These are phyloP conservation scores for Solanum bulbocastanum DNA, from an alignment of 257 asterid species.

Conservation along the genomic window DNA sequence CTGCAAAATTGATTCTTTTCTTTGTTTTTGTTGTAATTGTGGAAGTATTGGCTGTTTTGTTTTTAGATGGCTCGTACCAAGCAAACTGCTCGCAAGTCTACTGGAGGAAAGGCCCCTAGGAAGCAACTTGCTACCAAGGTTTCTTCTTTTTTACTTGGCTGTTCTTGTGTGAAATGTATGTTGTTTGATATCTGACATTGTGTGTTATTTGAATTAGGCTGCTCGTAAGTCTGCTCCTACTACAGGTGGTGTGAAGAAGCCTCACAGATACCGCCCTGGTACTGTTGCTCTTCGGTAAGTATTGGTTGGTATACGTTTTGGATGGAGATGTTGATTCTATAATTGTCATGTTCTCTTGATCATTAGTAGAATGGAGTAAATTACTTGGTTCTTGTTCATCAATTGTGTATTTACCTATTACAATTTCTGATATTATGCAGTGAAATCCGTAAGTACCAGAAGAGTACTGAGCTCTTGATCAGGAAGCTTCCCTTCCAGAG, in stretches of 20 bases:
- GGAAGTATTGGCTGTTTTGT: neutral
- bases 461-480: slow-evolving; percentile 72
- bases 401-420: neutral
- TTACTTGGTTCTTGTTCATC: too few species aligned
- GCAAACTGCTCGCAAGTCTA: slow-evolving; percentile 74
- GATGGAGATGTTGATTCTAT: neutral
- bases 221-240: slow-evolving; percentile 86
- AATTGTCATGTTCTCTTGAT: neutral
- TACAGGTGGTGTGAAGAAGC: slow-evolving; percentile 74
- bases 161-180: neutral
- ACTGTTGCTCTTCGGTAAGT: slow-evolving; percentile 68
- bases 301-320: rapidly evolving
- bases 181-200: neutral
- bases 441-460: slow-evolving; percentile 70
- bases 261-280: slow-evolving; percentile 75
- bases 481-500: slow-evolving; percentile 82
- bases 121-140: slow-evolving; percentile 76
- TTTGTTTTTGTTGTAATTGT: neutral
- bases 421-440: slow-evolving; percentile 5
- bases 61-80: slow-evolving; percentile 69
- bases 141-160: neutral
- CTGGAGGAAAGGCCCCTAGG: slow-evolving; percentile 80
- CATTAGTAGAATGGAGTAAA: neutral
- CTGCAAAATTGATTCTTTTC: neutral
- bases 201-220: slow-evolving; percentile 18